Evolutionary conservation across 352 stramenopile species (phyloP).

Genomic region (Phytophthora tubulina): DNA sequence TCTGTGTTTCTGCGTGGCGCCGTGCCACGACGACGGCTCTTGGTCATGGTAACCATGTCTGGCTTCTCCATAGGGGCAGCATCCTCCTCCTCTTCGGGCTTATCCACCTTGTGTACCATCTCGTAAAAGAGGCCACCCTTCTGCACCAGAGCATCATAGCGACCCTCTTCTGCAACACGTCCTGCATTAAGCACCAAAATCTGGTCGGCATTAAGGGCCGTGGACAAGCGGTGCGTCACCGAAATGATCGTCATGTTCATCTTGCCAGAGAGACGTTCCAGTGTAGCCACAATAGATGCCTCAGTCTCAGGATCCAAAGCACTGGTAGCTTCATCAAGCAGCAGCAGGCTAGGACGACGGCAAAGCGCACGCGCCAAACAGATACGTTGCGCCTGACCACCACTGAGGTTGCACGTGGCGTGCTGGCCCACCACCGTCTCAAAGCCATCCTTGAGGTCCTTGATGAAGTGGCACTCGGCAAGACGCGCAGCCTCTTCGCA

Average conservation of each 20-base stretch:
- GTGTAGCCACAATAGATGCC: slow-evolving; percentile 83
- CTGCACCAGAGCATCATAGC: slow-evolving; percentile 77
- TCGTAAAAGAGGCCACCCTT: slow-evolving; percentile 83
- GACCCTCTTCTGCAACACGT: slow-evolving; percentile 80
- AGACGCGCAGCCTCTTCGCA: slow-evolving; percentile 84
- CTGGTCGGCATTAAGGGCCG: slow-evolving; percentile 77
- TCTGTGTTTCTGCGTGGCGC: slow-evolving; percentile 53
- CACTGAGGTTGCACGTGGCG: slow-evolving; percentile 88
- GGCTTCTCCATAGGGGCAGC: slow-evolving; percentile 28
- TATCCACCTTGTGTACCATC: slow-evolving; percentile 86
- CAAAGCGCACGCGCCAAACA: slow-evolving; percentile 86
- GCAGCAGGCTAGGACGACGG: slow-evolving; percentile 78
- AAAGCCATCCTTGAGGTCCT: slow-evolving; percentile 83
- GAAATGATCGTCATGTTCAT: slow-evolving; percentile 93
- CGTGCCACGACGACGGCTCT: slow-evolving; percentile 38
- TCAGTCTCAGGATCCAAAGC: slow-evolving; percentile 89
- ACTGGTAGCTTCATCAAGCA: slow-evolving; percentile 90
- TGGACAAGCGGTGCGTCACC: slow-evolving; percentile 91
- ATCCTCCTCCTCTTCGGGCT: slow-evolving; percentile 58
- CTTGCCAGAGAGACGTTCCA: slow-evolving; percentile 82
- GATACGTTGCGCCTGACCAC: slow-evolving; percentile 88
- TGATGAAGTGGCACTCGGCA: slow-evolving; percentile 88
- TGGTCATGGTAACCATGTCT: slow-evolving; percentile 45
- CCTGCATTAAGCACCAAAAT: slow-evolving; percentile 86
- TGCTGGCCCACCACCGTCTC: slow-evolving; percentile 88